Base-by-base conservation (phyloP, 345 rosid genomes). In the Ceriops zippeliana region DNA sequence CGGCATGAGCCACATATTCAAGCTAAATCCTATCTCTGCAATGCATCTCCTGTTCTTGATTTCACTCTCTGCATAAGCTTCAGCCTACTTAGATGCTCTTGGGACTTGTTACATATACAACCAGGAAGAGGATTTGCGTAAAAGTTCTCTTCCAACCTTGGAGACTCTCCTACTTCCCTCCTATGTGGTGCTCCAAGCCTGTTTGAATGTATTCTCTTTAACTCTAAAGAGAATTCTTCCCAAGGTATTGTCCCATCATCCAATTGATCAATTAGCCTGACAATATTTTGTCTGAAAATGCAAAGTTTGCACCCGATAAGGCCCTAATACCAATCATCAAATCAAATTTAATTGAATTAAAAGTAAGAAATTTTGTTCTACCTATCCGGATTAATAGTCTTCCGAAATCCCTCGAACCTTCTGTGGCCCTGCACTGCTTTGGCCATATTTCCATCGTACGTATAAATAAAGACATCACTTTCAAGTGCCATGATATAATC, bases 381-480 rank as follows among this genome's bases (percentile, higher is more conserved):
- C 98, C 90, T 85, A 87, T 90, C 86, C 27, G 98, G 98, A 72
- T 86, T 92, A 62, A 92, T 87, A 35, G 96, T 87, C 81, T 87
- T 92, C 47, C 89, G 77, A 66, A 89, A 92, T 56, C 98, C 93
- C 82, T 89, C 91, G 66, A 90, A 92, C 67, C 81, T 78, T 76
- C 98, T 67, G 52, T 92, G 98, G 42, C 98, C 98, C 76, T 92
- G 98, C 62, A 92, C 98, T 20, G 97, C 97, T 78, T 89, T 93
- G 10, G 98, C 98, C 98, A 93, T 93, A 62, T 93, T 93, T 28
- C 98, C 98, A 63, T 93, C 96, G 7, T 93, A 91, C 2, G 98
- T 91, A 73, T 90, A 88, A 58, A 89, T 83, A 78, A 93, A 93
- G 37, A 89, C 98, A 58, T 93, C 95, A 58, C 98, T 93, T 73